Percentiles rank a stretch among this genome's conserved stretches.
Conservation (phyloP, 108 stramenopile species). For the Cylindrotheca closterium region DNA sequence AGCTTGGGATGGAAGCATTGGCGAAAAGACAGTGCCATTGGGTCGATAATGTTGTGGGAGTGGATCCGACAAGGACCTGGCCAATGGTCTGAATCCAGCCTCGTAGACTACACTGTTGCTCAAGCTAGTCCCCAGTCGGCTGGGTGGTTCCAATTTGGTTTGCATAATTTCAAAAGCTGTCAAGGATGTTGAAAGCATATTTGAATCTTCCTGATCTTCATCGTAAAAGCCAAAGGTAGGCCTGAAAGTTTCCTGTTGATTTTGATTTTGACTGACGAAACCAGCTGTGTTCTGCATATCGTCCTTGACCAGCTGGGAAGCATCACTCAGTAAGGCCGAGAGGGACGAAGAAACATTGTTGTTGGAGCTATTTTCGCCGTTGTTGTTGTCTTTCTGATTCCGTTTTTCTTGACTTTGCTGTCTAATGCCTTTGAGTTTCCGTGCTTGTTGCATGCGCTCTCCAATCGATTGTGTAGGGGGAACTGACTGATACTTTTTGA, state of each 20-base stretch:
- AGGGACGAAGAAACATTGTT: slow-evolving; percentile 16
- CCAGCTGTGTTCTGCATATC: not conserved
- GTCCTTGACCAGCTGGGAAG: slow-evolving; percentile 8
- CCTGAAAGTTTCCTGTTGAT: not conserved
- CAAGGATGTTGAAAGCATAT: slow-evolving; percentile 35
- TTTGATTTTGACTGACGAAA: not conserved
- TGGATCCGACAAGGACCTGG: slow-evolving; percentile 35
- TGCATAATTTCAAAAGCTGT: slow-evolving; percentile 41
- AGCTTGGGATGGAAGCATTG: slow-evolving; percentile 4
- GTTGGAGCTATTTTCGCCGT: not conserved
- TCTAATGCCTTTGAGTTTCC: slow-evolving; percentile 5
- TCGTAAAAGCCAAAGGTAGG: not conserved
- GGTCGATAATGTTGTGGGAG: slow-evolving; percentile 8
- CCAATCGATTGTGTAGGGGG: slow-evolving; percentile 14
- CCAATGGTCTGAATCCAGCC: slow-evolving; percentile 16
- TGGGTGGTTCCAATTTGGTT: not conserved
- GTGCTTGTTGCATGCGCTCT: slow-evolving; percentile 33
- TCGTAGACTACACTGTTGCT: not conserved
- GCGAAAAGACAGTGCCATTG: slow-evolving; percentile 13
- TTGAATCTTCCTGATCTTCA: slow-evolving; percentile 10
- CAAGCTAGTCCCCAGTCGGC: not conserved
- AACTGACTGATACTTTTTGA: slow-evolving; percentile 9
- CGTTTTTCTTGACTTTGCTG: slow-evolving; percentile 5
- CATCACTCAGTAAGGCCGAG: slow-evolving; percentile 30
- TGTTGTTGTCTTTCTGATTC: slow-evolving; percentile 7